Conservation (phyloP, 1,284 basidiomycete species). For the Psilocybe mexicana region DNA sequence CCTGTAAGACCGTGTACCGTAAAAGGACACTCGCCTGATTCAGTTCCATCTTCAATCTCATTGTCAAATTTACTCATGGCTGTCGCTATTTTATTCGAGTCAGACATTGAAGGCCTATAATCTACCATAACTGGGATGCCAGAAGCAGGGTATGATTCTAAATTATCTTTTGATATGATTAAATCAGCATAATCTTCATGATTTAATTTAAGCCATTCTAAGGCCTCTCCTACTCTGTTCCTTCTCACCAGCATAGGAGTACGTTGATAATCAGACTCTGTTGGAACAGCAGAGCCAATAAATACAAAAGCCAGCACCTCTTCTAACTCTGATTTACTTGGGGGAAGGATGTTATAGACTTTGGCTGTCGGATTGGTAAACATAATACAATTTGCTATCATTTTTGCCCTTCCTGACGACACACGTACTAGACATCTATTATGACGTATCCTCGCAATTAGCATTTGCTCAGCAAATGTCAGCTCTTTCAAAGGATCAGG, state of each 20-base stretch:
- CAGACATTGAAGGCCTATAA: slow-evolving; percentile 19
- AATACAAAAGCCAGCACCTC: slow-evolving; percentile 38
- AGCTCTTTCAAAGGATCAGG: slow-evolving; percentile 29
- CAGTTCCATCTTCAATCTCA: slow-evolving; percentile 30
- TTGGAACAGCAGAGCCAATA: slow-evolving; percentile 33
- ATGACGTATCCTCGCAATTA: slow-evolving; percentile 32
- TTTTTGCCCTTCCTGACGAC: slow-evolving; percentile 30
- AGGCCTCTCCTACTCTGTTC: slow-evolving; percentile 28
- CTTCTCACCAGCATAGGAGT: slow-evolving; percentile 36
- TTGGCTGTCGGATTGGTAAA: slow-evolving; percentile 35
- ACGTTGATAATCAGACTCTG: slow-evolving; percentile 30
- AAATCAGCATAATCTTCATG: slow-evolving; percentile 38
- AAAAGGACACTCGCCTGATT: slow-evolving; percentile 35
- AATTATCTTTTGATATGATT: slow-evolving; percentile 33
- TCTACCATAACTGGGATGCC: slow-evolving; percentile 31
- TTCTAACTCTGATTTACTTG: slow-evolving; percentile 33
- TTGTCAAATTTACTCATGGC: slow-evolving; percentile 25
- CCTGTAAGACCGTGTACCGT: slow-evolving; percentile 35
- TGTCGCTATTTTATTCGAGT: slow-evolving; percentile 9
- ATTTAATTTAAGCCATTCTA: slow-evolving; percentile 41
- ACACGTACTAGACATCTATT: slow-evolving; percentile 33
- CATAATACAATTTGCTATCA: slow-evolving; percentile 37
- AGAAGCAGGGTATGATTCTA: slow-evolving; percentile 28
- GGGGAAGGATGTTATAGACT: slow-evolving; percentile 35
- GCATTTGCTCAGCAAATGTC: slow-evolving; percentile 32